phyloP scores from a whole-genome alignment of 106 monocot species.

The Dioscorea zingiberensis region DNA sequence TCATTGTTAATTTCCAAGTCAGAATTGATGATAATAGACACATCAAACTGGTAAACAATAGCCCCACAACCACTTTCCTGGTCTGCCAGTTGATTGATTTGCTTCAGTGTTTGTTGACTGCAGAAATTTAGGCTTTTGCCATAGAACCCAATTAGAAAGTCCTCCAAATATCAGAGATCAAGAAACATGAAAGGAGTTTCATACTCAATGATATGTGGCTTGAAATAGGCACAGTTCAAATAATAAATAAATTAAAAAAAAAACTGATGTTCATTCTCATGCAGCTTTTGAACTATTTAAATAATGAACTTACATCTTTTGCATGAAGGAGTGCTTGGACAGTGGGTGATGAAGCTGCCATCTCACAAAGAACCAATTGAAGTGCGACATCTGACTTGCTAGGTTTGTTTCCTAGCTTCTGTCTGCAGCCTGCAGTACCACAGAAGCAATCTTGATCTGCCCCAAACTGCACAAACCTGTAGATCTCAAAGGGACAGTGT shows the following conservation, averaged over 20 bases:
- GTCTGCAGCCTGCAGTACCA: slow-evolving; percentile 65
- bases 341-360: slow-evolving; percentile 28
- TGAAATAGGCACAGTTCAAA: too few relatives aligned
- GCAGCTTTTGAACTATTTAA: background rate
- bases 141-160: too few relatives aligned
- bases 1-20: too few relatives aligned
- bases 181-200: too few relatives aligned
- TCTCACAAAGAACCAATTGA: slow-evolving; percentile 30
- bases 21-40: too few relatives aligned
- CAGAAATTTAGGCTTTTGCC: too few relatives aligned
- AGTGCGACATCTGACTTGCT: slow-evolving; percentile 44
- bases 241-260: background rate
- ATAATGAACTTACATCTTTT: slow-evolving; percentile 15
- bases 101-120: too few relatives aligned
- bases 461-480: slow-evolving; percentile 97
- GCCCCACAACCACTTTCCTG: too few relatives aligned
- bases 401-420: slow-evolving; percentile 75
- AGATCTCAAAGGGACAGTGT: slow-evolving; percentile 4
- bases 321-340: slow-evolving; percentile 23
- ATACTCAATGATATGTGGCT: too few relatives aligned
- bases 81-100: too few relatives aligned
- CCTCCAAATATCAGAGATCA: too few relatives aligned
- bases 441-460: slow-evolving; percentile 95
- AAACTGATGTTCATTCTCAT: background rate
- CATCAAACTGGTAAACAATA: too few relatives aligned